A percentile compares a stretch with the other conserved stretches of the same genome.
Evolutionary conservation across 495 filamentous ascomycete species (phyloP).

Genomic region (Neurospora sp.): DNA sequence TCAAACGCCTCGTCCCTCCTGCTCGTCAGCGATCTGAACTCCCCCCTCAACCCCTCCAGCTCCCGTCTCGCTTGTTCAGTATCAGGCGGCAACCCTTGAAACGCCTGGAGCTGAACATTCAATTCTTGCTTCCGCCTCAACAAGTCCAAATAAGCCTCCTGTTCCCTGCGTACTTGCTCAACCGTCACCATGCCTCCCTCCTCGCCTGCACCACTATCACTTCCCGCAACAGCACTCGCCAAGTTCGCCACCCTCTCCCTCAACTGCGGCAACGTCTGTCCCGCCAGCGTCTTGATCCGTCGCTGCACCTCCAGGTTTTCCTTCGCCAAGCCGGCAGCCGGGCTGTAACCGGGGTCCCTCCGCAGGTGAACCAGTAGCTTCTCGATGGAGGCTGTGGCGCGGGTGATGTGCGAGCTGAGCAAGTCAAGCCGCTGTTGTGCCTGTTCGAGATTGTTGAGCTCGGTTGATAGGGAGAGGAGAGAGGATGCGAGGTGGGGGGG

Average conservation of each 20-base stretch:
- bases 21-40: slow-evolving; percentile 46
- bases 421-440: slow-evolving; percentile 29
- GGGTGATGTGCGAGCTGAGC: slow-evolving; percentile 31
- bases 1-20: slow-evolving; percentile 64
- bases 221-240: slow-evolving; percentile 33
- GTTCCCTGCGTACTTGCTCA: slow-evolving; percentile 39
- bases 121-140: slow-evolving; percentile 43
- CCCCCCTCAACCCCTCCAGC: slow-evolving; percentile 51
- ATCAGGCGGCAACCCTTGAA: slow-evolving; percentile 62
- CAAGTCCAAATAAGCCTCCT: slow-evolving; percentile 42
- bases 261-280: slow-evolving; percentile 44
- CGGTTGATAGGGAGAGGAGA: slow-evolving; percentile 30
- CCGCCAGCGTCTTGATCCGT: slow-evolving; percentile 45
- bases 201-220: slow-evolving; percentile 38
- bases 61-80: slow-evolving; percentile 52
- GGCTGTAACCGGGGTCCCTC: slow-evolving; percentile 31
- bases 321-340: slow-evolving; percentile 40
- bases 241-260: slow-evolving; percentile 31
- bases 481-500: slow-evolving; percentile 23
- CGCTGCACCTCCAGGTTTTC: slow-evolving; percentile 55
- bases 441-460: slow-evolving; percentile 32
- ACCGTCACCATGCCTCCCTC: slow-evolving; percentile 29
- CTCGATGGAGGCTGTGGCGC: slow-evolving; percentile 1
- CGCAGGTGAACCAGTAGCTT: slow-evolving; percentile 2
- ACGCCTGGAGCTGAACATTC: slow-evolving; percentile 47